A percentile compares a stretch with the other conserved stretches of the same genome.
These are phyloP conservation scores for Herpetomonas samuelpessoai DNA, from an alignment of 208 protist species.

Conservation along the genomic window DNA sequence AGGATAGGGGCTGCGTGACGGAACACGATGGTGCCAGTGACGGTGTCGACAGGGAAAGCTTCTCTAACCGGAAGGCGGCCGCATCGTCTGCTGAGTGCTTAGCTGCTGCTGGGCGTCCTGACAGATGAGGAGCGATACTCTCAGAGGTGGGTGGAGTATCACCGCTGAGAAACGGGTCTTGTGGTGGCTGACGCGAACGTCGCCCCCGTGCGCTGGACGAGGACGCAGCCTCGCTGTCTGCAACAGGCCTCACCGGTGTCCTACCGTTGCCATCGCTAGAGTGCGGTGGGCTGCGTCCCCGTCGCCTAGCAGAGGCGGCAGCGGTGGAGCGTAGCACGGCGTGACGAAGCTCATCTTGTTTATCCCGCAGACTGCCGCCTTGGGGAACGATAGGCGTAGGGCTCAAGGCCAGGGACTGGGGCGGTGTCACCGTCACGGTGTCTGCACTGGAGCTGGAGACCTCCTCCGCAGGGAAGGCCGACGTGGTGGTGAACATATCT, in stretches of 20 bases:
- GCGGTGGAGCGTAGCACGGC: constrained; percentile 28
- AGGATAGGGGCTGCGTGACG: not conserved
- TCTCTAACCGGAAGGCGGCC: not conserved
- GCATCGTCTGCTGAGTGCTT: not conserved
- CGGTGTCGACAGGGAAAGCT: not conserved
- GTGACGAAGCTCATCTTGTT: constrained; percentile 30
- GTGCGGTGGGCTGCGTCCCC: not conserved
- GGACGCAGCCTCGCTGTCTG: no score
- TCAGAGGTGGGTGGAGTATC: not conserved
- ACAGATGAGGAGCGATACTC: not conserved
- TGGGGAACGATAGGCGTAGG: no score
- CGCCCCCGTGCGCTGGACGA: not conserved
- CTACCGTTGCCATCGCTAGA: not conserved
- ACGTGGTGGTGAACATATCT: not conserved
- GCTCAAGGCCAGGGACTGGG: not conserved
- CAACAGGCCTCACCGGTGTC: no score
- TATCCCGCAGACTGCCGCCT: not conserved
- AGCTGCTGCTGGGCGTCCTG: not conserved
- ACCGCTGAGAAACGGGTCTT: not conserved
- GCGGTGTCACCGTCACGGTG: not conserved
- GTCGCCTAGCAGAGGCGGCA: not conserved
- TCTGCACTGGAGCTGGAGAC: not conserved
- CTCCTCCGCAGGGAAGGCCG: not conserved
- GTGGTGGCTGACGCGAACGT: no score
- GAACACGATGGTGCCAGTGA: not conserved